Evolutionary conservation across 2,329 filamentous ascomycete genomes (phyloP), one percentile per base, ranked within the genome.

Genomic region (Sporothrix brunneoviolacea): DNA sequence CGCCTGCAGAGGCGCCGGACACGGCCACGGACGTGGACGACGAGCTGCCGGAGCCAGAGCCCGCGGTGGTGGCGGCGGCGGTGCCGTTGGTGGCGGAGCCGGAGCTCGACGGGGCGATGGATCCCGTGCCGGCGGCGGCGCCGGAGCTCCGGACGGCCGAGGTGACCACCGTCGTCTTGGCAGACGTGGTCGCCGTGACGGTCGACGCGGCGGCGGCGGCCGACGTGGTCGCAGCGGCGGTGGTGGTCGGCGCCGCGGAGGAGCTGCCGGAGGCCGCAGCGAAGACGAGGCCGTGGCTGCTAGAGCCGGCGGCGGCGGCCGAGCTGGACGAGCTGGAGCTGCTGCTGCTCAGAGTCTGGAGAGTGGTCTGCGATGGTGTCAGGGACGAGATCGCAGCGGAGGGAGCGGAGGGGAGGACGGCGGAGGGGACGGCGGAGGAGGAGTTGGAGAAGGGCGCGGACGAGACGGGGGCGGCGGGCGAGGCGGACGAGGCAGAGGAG

Each of bases 291-390:
- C 10, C 32, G 32, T 8, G n/a, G n/a, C n/a, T n/a, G n/a, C n/a
- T n/a, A 13, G 32, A 35, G 15, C 12, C 15, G 4, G 32, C 4
- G 32, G 32, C 4, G 32, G 32, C 15, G 7, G 15, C 7, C 7
- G 32, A 13, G 32, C 12, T 35, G 7, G 32, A 35, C 12, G 32
- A 38, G 43, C 28, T 28, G 38, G 22, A 28, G 38, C 13, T 28
- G 38, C 13, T 28, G 38, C 3, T 18, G 40, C 40, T 43, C 27
- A 8, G 28, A 32, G 15, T 48, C 13, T 35, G 30, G 22, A 24
- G 16, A 19, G 44, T 38, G 24, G 45, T 35, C 45, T 48, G 45
- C 18, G 24, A 50, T 13, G 39, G 30, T 22, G 48, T 43, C 40
- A 38, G 48, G 35, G 32, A n/a, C 24, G 15, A 28, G 36, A 4